Evolutionary conservation across 306 rosid genomes (phyloP), one percentile per base, ranked within the genome.

Genomic region (Quillaja saponaria): DNA sequence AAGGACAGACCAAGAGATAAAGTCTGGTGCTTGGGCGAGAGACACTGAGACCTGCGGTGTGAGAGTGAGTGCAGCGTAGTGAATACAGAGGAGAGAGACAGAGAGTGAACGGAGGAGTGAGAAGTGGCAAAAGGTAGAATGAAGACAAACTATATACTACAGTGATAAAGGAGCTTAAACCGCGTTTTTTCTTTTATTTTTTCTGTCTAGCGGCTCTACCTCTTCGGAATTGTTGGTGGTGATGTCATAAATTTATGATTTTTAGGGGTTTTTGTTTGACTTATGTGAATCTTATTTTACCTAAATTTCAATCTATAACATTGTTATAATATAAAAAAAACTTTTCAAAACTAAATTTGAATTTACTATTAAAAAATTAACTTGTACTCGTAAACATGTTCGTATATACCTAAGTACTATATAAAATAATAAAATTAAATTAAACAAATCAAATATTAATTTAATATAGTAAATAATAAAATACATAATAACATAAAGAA

Each of bases 71-170:
- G 55, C 55, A 21, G 14, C 20, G 28, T 16, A 19, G 3, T 15
- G 21, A 8, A 48, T 17, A 67, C 25, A 49, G 55, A 46, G 18
- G 7, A 33, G 69, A 54, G 19, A 7, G 64, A 28, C 49, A 14
- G 49, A 12, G 67, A 42, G 76, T 56, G 72, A 58, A 75, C 48
- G 58, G 15, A 67, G 60, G 70, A 74, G 69, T 68, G 65, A 17
- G 37, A 64, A 37, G 44, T 21, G 71, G 75, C 71, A 58, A 67
- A n/a, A n/a, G n/a, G n/a, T n/a, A n/a, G n/a, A n/a, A n/a, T 66
- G 33, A 64, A 52, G 61, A 15, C 4, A 5, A 72, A 64, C 68
- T 58, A 59, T 31, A 33, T 17, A 25, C 3, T 25, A 25, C 31
- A 25, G 31, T 25, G 31, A 4, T 25, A 25, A 4, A 25, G 31